Evolutionary conservation across 1,139 yeast species (phyloP).

Genomic region (Yamadazyma mexicana): DNA sequence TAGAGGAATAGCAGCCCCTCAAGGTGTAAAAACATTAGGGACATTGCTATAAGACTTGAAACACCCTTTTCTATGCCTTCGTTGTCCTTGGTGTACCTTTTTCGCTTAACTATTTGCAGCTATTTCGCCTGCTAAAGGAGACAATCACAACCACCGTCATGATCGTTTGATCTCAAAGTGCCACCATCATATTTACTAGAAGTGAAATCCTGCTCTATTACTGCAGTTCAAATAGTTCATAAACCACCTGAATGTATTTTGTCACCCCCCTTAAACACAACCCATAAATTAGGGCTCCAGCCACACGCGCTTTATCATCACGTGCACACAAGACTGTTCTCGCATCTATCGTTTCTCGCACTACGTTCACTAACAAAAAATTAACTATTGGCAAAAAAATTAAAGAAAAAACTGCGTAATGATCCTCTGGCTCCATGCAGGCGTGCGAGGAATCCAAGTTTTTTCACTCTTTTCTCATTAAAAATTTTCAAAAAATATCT

Average conservation of each 20-base stretch:
- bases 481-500: conserved; percentile 13
- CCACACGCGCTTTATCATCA: neutral
- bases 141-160: too few species aligned
- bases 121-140: too few species aligned
- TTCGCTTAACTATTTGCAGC: too few species aligned
- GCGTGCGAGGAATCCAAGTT: conserved; percentile 1
- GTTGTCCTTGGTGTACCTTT: too few species aligned
- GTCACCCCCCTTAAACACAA: neutral
- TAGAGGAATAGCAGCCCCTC: too few species aligned
- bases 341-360: neutral
- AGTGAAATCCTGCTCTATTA: too few species aligned
- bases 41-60: too few species aligned
- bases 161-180: too few species aligned
- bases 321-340: conserved; percentile 3
- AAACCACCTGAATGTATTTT: neutral
- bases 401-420: neutral
- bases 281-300: conserved; percentile 1
- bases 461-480: conserved; percentile 11
- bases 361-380: neutral
- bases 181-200: too few species aligned
- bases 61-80: too few species aligned
- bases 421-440: neutral
- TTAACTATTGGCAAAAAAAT: neutral
- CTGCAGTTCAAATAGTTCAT: too few species aligned
- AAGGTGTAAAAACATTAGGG: too few species aligned